phyloP scores from a whole-genome alignment of 225 moss, liverwort and hornwort species.

The Marchantia paleacea region DNA sequence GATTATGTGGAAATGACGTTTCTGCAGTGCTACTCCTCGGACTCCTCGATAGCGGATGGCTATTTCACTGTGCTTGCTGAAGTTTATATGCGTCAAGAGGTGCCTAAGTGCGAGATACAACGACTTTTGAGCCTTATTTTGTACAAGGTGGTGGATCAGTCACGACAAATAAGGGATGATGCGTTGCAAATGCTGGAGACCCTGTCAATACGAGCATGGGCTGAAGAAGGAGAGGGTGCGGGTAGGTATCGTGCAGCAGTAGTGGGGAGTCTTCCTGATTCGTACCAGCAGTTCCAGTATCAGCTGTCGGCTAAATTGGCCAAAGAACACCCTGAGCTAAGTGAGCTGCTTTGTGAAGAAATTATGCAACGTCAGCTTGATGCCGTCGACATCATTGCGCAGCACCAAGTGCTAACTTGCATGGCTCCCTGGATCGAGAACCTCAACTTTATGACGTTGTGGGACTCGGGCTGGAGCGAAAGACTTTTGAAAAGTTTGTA shows the following conservation, averaged over 20 bases:
- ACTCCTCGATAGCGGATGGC: constrained; percentile 95
- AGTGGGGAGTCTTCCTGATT: constrained; percentile 98
- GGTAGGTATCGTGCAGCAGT: constrained; percentile 97
- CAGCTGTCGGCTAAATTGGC: constrained; percentile 97
- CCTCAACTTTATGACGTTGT: constrained; percentile 75
- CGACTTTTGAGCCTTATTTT: constrained; percentile 91
- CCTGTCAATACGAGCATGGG: constrained; percentile 93
- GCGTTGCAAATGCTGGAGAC: constrained; percentile 99
- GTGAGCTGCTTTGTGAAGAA: constrained; percentile 95
- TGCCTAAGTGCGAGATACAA: constrained; percentile 92
- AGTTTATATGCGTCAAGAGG: constrained; percentile 99
- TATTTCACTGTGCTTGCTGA: constrained; percentile 98
- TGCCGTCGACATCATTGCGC: constrained; percentile 97
- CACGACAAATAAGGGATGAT: constrained; percentile 93
- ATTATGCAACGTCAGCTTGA: constrained; percentile 99
- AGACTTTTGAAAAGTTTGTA: constrained; percentile 92
- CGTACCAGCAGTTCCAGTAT: constrained; percentile 98
- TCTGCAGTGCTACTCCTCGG: constrained; percentile 97
- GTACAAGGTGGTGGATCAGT: constrained; percentile 98
- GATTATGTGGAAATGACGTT: not conserved
- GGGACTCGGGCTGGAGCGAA: constrained; percentile 96
- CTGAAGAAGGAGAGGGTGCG: constrained; percentile 95
- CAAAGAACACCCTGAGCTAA: constrained; percentile 96
- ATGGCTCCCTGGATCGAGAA: constrained; percentile 99
- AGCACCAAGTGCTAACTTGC: constrained; percentile 98